Base-by-base conservation (phyloP, 495 filamentous ascomycete genomes). In the Sporormia fimetaria region DNA sequence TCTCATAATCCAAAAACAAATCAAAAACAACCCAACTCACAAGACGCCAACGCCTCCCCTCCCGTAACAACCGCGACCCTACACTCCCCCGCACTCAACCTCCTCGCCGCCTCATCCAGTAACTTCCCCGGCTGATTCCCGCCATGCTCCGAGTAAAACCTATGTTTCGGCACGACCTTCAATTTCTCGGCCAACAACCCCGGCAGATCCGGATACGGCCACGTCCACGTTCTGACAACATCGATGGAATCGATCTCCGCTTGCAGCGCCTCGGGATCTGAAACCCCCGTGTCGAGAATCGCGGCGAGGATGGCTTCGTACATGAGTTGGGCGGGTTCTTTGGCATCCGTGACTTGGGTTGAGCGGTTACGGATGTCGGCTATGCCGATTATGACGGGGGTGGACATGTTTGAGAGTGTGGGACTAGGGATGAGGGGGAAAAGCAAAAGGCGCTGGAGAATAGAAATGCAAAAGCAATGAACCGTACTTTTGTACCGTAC, bases 181-280 rank as follows among this genome's bases (percentile, higher is more conserved):
- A 76, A 54, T 27, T 60, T 57, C 32, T 64, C 21, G 0, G 57
- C 52, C 14, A 76, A 36, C 0, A 71, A 47, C 18, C 56, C 59
- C 1, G 71, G 67, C 1, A 74, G 52, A 44, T 76, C 65, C 0
- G 57, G 40, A 52, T 76, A 75, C 11, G 63, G 61, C 71, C 71
- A 76, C 8, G 71, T 74, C 71, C 73, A 76, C 4, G 64, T 72
- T 16, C 52, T 52, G n/a, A 76, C 71, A 4, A 75, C 63, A 28
- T 61, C 56, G 25, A 75, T 55, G 41, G 66, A 71, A 42, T 76
- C 70, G 36, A 76, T 69, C 10, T 51, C 57, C 3, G 58, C 55
- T 33, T 61, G 59, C 4, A 75, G 53, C 14, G 56, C 37, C 12
- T 57, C 35, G 0, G 42, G 27, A 10, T 39, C 42, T 6, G 44